Percentiles rank a stretch among this genome's conserved stretches.
Evolutionary conservation across 2,329 filamentous ascomycete species (phyloP).

Genomic region (Sclerotinia spermophila): DNA sequence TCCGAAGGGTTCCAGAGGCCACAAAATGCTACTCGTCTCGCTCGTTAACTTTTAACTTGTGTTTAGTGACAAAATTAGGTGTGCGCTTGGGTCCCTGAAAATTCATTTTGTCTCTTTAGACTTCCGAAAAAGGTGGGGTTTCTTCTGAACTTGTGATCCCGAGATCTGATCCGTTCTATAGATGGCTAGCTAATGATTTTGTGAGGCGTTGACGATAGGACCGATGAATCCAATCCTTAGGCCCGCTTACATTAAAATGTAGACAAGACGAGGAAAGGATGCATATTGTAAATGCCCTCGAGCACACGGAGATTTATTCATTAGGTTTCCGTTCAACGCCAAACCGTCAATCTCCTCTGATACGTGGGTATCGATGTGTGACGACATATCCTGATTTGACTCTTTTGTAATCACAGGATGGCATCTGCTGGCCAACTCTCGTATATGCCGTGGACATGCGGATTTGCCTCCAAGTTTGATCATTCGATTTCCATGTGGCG

Average conservation of each 20-base stretch:
- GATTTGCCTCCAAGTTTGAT: neutral
- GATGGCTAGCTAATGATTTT: neutral
- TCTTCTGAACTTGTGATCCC: neutral
- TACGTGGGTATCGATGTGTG: neutral
- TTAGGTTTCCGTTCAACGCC: neutral
- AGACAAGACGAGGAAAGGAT: neutral
- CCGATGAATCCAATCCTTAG: neutral
- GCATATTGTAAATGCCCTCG: neutral
- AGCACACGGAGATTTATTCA: neutral
- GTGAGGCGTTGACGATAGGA: neutral
- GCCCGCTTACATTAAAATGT: neutral
- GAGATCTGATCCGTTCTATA: neutral
- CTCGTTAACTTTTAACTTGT: neutral
- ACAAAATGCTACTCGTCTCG: neutral
- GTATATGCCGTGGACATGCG: conserved; percentile 14
- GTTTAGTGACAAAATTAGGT: neutral
- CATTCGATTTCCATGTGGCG: neutral
- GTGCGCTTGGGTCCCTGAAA: neutral
- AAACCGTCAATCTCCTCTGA: neutral
- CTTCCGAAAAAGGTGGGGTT: neutral
- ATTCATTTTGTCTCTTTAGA: neutral
- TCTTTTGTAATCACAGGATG: neutral
- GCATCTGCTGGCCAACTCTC: conserved; percentile 5
- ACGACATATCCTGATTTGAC: neutral
- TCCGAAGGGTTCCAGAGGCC: neutral